Conservation (phyloP, 148 eudicot genomes). For the Spergularia marina region DNA sequence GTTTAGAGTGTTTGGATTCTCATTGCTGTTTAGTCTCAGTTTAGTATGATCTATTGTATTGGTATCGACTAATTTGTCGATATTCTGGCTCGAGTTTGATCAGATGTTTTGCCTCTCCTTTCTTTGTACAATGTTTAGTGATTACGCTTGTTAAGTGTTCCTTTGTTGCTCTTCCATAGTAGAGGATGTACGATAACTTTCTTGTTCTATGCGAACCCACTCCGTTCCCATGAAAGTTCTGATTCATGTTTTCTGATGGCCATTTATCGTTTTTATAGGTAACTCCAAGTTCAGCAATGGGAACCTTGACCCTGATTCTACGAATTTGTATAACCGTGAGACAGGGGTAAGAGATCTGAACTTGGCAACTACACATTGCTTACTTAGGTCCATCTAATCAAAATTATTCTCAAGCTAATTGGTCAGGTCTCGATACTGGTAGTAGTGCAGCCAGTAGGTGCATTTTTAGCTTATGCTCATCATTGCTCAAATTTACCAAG, state of each 20-base stretch:
- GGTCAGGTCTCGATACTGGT: neutral
- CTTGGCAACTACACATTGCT: neutral
- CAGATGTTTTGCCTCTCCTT: neutral
- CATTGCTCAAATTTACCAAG: neutral
- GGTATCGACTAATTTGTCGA: neutral
- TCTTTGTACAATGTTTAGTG: neutral
- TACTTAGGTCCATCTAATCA: neutral
- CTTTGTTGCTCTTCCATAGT: neutral
- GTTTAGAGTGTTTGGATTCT: neutral
- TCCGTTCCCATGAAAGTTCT: conserved; percentile 1
- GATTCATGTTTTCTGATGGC: conserved; percentile 11
- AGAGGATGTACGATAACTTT: neutral
- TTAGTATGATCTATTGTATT: neutral
- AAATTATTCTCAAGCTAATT: neutral
- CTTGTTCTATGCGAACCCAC: neutral
- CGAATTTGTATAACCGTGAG: conserved; percentile 37
- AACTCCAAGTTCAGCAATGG: conserved; percentile 43
- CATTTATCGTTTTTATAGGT: conserved; percentile 30
- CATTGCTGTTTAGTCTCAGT: neutral
- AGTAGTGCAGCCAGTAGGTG: neutral
- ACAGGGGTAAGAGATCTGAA: conserved; percentile 41
- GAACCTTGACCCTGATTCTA: conserved; percentile 37
- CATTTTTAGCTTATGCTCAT: neutral
- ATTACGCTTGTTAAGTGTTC: neutral
- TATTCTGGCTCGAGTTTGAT: neutral